These are phyloP conservation scores for Colletotrichum eremochloae DNA, from an alignment of 2,329 filamentous ascomycete genomes.

Conservation along the genomic window DNA sequence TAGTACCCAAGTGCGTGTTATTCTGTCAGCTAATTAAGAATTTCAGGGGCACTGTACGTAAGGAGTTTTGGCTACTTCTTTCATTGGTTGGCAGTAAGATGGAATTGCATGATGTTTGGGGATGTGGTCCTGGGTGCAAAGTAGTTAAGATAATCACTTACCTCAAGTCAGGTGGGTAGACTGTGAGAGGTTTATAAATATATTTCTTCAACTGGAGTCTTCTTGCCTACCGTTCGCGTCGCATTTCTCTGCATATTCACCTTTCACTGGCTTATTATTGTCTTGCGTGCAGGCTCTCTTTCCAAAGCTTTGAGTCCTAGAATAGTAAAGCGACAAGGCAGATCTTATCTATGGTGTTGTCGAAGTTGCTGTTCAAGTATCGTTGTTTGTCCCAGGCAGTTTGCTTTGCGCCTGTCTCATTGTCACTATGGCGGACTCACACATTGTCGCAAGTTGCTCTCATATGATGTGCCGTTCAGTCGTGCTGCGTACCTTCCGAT, in stretches of 20 bases:
- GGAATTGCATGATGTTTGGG: neutral
- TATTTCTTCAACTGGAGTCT: too few relatives aligned
- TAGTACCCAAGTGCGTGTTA: fast-evolving
- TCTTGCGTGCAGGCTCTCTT: too few relatives aligned
- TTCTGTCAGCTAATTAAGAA: too few relatives aligned
- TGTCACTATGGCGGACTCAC: neutral
- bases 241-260: neutral
- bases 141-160: too few relatives aligned
- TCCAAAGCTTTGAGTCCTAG: fast-evolving
- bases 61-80: neutral
- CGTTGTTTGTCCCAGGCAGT: neutral
- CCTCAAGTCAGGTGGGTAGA: too few relatives aligned
- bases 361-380: neutral
- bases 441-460: neutral
- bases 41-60: too few relatives aligned
- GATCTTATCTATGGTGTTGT: neutral
- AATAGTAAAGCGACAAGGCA: neutral
- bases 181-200: too few relatives aligned
- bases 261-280: neutral
- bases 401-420: neutral
- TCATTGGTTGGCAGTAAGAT: neutral
- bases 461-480: too few relatives aligned
- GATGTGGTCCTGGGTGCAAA: neutral
- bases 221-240: neutral
- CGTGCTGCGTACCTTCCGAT: neutral